These are phyloP conservation scores for Silene conica DNA, from an alignment of 148 eudicot species.

Conservation along the genomic window DNA sequence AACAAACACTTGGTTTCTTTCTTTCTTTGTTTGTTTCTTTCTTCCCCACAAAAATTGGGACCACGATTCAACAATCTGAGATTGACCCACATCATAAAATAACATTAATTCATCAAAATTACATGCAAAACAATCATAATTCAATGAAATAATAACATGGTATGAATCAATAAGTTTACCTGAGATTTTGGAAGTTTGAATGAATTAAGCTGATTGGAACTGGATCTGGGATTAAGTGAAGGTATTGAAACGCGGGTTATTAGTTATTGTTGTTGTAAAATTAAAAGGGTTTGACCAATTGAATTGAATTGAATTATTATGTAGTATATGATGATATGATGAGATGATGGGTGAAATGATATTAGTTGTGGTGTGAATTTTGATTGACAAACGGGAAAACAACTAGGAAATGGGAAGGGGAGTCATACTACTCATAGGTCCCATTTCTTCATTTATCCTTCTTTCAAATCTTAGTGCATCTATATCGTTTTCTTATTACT, in stretches of 20 bases:
- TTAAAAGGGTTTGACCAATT: background rate
- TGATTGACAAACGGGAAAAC: background rate
- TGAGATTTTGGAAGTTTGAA: background rate
- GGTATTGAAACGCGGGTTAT: background rate
- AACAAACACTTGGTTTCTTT: no score
- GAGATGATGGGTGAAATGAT: background rate
- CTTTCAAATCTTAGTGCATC: background rate
- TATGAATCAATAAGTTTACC: background rate
- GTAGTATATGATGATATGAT: background rate
- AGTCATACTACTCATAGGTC: slow-evolving; percentile 1
- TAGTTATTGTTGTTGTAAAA: background rate
- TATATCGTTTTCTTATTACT: background rate
- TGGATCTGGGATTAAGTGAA: slow-evolving; percentile 20
- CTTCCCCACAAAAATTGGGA: background rate
- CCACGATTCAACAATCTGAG: slow-evolving; percentile 22
- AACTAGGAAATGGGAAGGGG: slow-evolving; percentile 6
- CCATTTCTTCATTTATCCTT: background rate
- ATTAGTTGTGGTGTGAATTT: background rate
- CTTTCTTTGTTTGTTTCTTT: background rate
- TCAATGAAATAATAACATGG: background rate
- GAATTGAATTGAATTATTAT: background rate
- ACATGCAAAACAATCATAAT: background rate
- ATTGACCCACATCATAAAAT: slow-evolving; percentile 28
- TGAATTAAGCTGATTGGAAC: background rate
- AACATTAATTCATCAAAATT: background rate